Evolutionary conservation across 495 filamentous ascomycete genomes (phyloP).

Genomic region (Talaromyces stipitatus): DNA sequence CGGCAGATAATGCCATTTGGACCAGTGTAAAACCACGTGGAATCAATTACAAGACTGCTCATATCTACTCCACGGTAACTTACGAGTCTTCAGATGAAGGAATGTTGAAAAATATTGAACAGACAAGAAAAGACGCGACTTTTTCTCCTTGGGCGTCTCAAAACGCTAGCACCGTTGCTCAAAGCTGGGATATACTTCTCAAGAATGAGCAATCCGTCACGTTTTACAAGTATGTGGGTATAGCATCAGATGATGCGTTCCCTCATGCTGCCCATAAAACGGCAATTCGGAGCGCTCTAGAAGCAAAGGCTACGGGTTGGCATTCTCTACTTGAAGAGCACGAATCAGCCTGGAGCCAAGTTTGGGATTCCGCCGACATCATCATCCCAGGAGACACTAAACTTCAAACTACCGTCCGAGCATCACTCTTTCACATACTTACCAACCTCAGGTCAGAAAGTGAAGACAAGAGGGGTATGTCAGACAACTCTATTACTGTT

Average conservation of each 20-base stretch:
- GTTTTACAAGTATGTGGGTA: slow-evolving; percentile 45
- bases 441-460: neutral
- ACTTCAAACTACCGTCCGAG: neutral
- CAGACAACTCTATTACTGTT: slow-evolving; percentile 46
- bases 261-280: slow-evolving; percentile 23
- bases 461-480: slow-evolving; percentile 14
- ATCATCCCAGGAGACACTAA: neutral
- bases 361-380: slow-evolving; percentile 4
- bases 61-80: slow-evolving; percentile 33
- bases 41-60: slow-evolving; percentile 41
- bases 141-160: slow-evolving; percentile 21
- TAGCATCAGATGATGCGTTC: slow-evolving; percentile 47
- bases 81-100: neutral
- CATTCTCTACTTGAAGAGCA: neutral
- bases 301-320: neutral
- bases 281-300: slow-evolving; percentile 31
- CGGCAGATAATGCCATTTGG: slow-evolving; percentile 35
- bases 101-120: neutral
- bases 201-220: slow-evolving; percentile 27
- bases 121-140: slow-evolving; percentile 18
- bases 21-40: slow-evolving; percentile 42
- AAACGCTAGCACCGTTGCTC: slow-evolving; percentile 44
- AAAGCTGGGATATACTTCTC: slow-evolving; percentile 35
- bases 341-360: neutral
- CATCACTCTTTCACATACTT: neutral